Percentiles rank a stretch among this genome's conserved stretches.
These are phyloP conservation scores for Ascochyta koolunga DNA, from an alignment of 2,329 filamentous ascomycete genomes.

Conservation along the genomic window DNA sequence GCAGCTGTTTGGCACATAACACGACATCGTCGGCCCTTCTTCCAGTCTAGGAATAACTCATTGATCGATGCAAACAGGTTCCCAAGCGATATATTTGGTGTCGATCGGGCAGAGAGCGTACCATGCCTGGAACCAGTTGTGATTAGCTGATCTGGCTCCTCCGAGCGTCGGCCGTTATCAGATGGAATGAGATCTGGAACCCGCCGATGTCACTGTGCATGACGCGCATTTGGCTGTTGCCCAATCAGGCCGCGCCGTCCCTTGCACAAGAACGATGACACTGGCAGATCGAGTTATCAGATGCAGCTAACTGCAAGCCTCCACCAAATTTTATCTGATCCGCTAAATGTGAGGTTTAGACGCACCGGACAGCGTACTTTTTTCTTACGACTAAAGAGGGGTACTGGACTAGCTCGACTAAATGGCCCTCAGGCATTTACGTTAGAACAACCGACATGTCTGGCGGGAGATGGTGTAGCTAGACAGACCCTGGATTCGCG, in stretches of 20 bases:
- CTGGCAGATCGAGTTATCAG: slow-evolving; percentile 39
- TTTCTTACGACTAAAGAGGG: slow-evolving; percentile 29
- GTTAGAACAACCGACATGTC: slow-evolving; percentile 16
- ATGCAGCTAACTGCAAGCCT: slow-evolving; percentile 29
- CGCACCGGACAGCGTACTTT: slow-evolving; percentile 13
- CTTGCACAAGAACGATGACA: slow-evolving; percentile 14
- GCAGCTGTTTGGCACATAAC: slow-evolving; percentile 2
- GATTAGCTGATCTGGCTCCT: slow-evolving; percentile 13
- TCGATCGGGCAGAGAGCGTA: slow-evolving; percentile 5
- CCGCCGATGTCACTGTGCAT: slow-evolving; percentile 34
- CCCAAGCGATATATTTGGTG: slow-evolving; percentile 8
- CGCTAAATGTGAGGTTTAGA: slow-evolving; percentile 29
- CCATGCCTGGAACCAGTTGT: not conserved
- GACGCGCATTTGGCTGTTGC: slow-evolving; percentile 14
- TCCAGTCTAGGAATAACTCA: slow-evolving; percentile 5
- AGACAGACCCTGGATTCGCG: slow-evolving; percentile 12
- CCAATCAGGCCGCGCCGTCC: slow-evolving; percentile 28
- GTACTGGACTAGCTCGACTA: slow-evolving; percentile 16
- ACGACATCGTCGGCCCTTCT: slow-evolving; percentile 18
- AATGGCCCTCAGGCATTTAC: slow-evolving; percentile 18
- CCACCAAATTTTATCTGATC: slow-evolving; percentile 39
- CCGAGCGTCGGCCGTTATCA: slow-evolving; percentile 42
- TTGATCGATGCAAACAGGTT: slow-evolving; percentile 16
- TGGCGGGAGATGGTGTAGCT: slow-evolving; percentile 1
- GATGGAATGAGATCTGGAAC: slow-evolving; percentile 30